phyloP scores from a whole-genome alignment of 2,329 filamentous ascomycete genomes.

The Aplosporella prunicola region DNA sequence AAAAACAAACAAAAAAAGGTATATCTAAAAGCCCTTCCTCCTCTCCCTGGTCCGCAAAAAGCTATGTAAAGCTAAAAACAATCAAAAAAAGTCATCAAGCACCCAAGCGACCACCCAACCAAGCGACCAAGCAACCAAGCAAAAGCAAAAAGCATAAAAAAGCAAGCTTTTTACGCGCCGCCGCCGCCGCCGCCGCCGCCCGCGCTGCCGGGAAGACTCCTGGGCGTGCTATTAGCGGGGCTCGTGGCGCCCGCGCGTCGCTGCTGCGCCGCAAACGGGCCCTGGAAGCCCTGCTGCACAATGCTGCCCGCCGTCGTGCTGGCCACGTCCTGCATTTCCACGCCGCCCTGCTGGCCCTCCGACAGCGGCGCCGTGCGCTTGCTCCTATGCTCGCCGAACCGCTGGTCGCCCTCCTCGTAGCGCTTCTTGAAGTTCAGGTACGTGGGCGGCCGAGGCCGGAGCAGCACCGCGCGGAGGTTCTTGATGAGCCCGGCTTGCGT shows the following conservation, averaged over 20 bases:
- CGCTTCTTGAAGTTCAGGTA: constrained; percentile 78
- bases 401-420: constrained; percentile 74
- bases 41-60: too few relatives aligned
- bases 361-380: constrained; percentile 40
- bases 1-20: too few relatives aligned
- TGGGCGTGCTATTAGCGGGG: not conserved
- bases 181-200: too few relatives aligned
- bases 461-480: constrained; percentile 76
- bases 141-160: too few relatives aligned
- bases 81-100: too few relatives aligned
- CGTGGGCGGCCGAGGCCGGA: constrained; percentile 73
- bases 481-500: constrained; percentile 64
- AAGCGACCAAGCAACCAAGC: too few relatives aligned
- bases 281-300: constrained; percentile 22
- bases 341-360: constrained; percentile 44
- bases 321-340: constrained; percentile 59
- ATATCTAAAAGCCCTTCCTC: too few relatives aligned
- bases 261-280: constrained; percentile 20
- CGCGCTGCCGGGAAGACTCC: not conserved
- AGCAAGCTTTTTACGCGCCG: too few relatives aligned
- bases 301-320: constrained; percentile 12
- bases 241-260: too few relatives aligned
- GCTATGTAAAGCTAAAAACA: too few relatives aligned
- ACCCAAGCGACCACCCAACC: too few relatives aligned
- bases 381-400: constrained; percentile 55